Percentiles rank a stretch among this genome's conserved stretches.
These are phyloP conservation scores for Artemisia tridentata DNA, from an alignment of 129 eudicot genomes.

Conservation along the genomic window DNA sequence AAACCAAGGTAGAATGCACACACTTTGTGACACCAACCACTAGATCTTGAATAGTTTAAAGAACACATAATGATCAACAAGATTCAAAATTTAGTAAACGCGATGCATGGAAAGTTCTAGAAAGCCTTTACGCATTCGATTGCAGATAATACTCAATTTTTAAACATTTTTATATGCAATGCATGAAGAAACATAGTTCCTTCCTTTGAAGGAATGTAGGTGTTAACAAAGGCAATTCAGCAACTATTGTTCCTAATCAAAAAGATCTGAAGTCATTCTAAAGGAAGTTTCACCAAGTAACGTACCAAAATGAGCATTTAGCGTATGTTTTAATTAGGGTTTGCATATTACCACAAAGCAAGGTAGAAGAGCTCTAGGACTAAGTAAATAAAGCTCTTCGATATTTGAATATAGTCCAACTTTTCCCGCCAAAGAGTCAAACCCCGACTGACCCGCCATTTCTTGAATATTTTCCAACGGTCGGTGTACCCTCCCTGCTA, in stretches of 20 bases:
- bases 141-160: not conserved
- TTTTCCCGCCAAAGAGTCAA: constrained; percentile 92
- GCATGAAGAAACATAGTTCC: not conserved
- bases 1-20: not conserved
- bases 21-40: not conserved
- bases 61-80: not conserved
- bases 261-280: constrained; percentile 15
- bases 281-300: not conserved
- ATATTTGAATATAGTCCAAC: constrained; percentile 81
- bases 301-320: constrained; percentile 7
- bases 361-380: constrained; percentile 77
- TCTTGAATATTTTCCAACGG: constrained; percentile 78
- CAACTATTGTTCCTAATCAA: not conserved
- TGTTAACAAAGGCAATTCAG: not conserved
- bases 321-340: constrained; percentile 31
- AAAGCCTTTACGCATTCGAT: not conserved
- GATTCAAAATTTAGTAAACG: not conserved
- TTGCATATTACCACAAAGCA: constrained; percentile 96
- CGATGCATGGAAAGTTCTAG: not conserved
- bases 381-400: constrained; percentile 85
- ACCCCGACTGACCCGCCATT: constrained; percentile 70
- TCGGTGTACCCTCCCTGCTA: constrained; percentile 91
- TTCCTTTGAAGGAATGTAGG: not conserved
- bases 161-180: not conserved
- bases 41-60: constrained; percentile 1